A percentile compares a stretch with the other conserved stretches of the same genome.
Evolutionary conservation across 768 basidiomycete genomes (phyloP).

Genomic region (Coprinellus aureogranulatus): DNA sequence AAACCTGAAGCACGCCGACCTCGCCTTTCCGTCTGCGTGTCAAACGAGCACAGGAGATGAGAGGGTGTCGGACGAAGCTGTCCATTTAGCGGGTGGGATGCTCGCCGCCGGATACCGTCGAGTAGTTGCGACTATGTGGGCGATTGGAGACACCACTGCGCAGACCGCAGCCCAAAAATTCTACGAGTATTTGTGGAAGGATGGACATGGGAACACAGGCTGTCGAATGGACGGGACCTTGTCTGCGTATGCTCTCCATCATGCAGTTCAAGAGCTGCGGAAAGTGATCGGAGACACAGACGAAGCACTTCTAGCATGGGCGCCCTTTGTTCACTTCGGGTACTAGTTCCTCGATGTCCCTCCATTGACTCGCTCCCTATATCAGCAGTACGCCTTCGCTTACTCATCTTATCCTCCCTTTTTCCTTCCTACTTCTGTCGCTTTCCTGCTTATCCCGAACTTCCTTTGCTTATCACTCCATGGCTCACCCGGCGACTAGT

Average conservation of each 20-base stretch:
- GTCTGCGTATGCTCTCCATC: constrained; percentile 1
- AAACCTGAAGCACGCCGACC: too few species aligned
- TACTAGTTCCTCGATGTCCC: too few species aligned
- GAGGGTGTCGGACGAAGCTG: constrained; percentile 9
- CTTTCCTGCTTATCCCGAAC: too few species aligned
- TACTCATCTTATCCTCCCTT: too few species aligned
- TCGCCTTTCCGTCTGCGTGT: constrained; percentile 13
- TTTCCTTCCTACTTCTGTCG: too few species aligned
- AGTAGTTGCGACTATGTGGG: constrained; percentile 14
- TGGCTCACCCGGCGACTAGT: too few species aligned
- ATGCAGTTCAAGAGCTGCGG: constrained; percentile 4
- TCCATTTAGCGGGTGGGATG: constrained; percentile 13
- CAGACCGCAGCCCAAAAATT: constrained; percentile 2
- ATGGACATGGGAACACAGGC: neutral
- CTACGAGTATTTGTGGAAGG: constrained; percentile 4
- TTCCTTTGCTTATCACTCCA: too few species aligned
- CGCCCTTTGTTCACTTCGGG: too few species aligned
- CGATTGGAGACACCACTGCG: constrained; percentile 7
- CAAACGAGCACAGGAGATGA: constrained; percentile 10
- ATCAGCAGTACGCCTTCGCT: too few species aligned
- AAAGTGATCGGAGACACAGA: too few species aligned
- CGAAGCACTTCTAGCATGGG: too few species aligned
- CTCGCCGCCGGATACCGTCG: constrained; percentile 9
- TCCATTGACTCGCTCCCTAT: too few species aligned
- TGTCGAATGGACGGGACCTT: neutral